Percentiles rank a stretch among this genome's conserved stretches.
Evolutionary conservation across 2,329 filamentous ascomycete species (phyloP).

Genomic region (Diaporthe nobilis): DNA sequence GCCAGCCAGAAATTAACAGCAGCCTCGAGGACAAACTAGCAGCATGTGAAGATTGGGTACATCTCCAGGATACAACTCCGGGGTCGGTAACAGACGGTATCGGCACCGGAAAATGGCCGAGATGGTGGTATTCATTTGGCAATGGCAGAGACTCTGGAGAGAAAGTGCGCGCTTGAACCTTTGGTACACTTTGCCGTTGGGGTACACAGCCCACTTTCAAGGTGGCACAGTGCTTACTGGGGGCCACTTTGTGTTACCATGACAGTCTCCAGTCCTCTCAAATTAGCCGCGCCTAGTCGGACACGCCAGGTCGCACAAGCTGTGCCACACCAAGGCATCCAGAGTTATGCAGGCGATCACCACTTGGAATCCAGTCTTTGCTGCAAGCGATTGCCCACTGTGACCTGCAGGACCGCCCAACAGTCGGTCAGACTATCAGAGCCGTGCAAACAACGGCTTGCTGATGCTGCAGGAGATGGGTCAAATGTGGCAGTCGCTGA

Average conservation of each 20-base stretch:
- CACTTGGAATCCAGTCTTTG: not conserved
- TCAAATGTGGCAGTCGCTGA: slow-evolving; percentile 22
- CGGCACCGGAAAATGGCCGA: slow-evolving; percentile 34
- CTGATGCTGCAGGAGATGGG: slow-evolving; percentile 26
- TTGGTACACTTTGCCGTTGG: not conserved
- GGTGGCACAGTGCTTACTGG: slow-evolving; percentile 37
- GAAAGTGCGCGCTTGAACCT: slow-evolving; percentile 31
- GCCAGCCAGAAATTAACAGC: not conserved
- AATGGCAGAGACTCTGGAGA: not conserved
- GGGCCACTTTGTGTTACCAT: slow-evolving; percentile 36
- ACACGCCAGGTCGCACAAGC: slow-evolving; percentile 23
- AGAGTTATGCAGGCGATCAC: not conserved
- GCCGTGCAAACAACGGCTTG: slow-evolving; percentile 15
- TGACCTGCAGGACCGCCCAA: slow-evolving; percentile 1
- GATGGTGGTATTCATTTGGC: slow-evolving; percentile 13
- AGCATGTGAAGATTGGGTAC: slow-evolving; percentile 18
- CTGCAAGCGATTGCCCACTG: slow-evolving; percentile 25
- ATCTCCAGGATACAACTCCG: not conserved
- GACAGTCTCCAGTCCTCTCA: slow-evolving; percentile 1
- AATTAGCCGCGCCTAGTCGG: slow-evolving; percentile 33
- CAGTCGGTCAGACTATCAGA: slow-evolving; percentile 34
- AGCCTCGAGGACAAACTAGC: not conserved
- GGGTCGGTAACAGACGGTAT: not conserved
- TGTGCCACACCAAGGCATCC: slow-evolving; percentile 20
- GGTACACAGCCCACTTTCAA: slow-evolving; percentile 31